phyloP scores from a whole-genome alignment of 2,329 filamentous ascomycete species.

The Claviceps fusiformis region DNA sequence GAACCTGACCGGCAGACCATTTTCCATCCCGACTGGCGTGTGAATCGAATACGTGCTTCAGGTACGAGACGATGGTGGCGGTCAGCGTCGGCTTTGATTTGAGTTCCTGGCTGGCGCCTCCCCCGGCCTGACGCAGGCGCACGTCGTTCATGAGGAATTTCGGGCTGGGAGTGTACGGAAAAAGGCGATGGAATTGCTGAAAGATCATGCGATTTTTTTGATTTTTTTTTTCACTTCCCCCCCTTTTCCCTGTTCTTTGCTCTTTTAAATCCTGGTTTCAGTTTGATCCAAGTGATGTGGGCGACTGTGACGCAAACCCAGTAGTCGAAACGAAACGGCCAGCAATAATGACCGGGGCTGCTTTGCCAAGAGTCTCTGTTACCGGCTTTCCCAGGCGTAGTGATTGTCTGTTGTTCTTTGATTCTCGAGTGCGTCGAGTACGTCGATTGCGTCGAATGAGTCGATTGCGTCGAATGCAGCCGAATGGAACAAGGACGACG shows the following conservation, averaged over 20 bases:
- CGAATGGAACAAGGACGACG: not conserved
- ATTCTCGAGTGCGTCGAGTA: not conserved
- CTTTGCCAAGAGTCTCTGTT: not conserved
- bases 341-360: not conserved
- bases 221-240: not conserved
- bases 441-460: too few species aligned
- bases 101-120: slow-evolving; percentile 29
- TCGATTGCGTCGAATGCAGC: not conserved
- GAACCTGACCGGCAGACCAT: slow-evolving; percentile 33
- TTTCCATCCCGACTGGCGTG: slow-evolving; percentile 27
- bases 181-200: not conserved
- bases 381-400: not conserved
- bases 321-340: not conserved
- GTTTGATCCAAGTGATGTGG: not conserved
- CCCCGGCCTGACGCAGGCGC: slow-evolving; percentile 29
- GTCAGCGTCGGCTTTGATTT: slow-evolving; percentile 28
- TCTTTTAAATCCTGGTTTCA: not conserved
- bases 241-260: not conserved
- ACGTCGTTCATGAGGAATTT: slow-evolving; percentile 1
- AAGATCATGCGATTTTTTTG: not conserved
- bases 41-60: slow-evolving; percentile 32
- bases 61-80: slow-evolving; percentile 25
- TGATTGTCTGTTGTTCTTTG: not conserved
- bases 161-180: not conserved
- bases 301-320: not conserved